A percentile compares a stretch with the other conserved stretches of the same genome.
Conservation (phyloP, 306 rosid species). For the Vachellia collinsii region DNA sequence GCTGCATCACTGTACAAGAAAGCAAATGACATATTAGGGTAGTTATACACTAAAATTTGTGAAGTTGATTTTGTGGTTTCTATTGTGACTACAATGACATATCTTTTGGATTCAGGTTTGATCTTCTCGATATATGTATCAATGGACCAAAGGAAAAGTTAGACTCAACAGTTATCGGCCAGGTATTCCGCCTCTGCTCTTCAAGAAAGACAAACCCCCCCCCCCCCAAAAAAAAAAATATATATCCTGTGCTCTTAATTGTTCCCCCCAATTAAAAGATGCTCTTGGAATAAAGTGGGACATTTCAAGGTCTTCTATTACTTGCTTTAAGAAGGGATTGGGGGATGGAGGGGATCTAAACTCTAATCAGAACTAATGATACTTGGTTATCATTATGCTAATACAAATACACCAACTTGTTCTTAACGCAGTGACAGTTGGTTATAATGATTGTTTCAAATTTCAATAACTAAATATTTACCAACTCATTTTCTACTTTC, state of each 20-base stretch:
- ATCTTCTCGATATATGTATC: slow-evolving; percentile 88
- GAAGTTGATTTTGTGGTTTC: not conserved
- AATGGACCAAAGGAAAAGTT: slow-evolving; percentile 95
- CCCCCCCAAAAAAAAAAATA: no score
- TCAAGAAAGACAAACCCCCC: not conserved
- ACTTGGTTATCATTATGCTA: slow-evolving; percentile 1
- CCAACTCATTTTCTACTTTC: slow-evolving; percentile 39
- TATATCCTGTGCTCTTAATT: slow-evolving; percentile 1
- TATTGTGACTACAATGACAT: not conserved
- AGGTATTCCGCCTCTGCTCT: slow-evolving; percentile 51
- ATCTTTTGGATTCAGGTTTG: slow-evolving; percentile 63
- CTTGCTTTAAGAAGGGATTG: not conserved
- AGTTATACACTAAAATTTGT: not conserved
- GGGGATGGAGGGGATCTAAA: not conserved
- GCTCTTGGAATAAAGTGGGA: not conserved
- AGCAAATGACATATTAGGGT: slow-evolving; percentile 90
- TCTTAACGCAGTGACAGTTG: slow-evolving; percentile 11
- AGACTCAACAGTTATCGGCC: slow-evolving; percentile 87
- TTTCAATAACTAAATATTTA: slow-evolving; percentile 14
- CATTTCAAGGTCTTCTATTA: not conserved
- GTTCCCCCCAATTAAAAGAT: not conserved
- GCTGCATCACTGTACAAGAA: slow-evolving; percentile 73
- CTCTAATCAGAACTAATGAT: not conserved
- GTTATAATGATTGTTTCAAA: slow-evolving; percentile 19
- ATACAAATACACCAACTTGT: slow-evolving; percentile 3